Base-by-base conservation (phyloP, 805 yeast species). In the Saccharomycodes ludwigii region DNA sequence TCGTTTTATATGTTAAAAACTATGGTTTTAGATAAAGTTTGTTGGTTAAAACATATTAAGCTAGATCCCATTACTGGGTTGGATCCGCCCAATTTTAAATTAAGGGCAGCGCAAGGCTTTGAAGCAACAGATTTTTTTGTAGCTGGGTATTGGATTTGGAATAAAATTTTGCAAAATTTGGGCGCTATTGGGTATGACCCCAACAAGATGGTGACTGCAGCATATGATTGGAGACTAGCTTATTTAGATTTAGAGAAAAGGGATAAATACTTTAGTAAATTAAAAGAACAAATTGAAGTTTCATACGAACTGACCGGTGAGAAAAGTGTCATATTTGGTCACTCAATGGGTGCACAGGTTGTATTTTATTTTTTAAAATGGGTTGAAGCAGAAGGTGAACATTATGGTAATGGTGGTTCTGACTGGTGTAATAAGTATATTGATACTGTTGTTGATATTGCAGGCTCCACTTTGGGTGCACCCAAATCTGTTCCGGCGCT, bases 141-240 rank as follows among this genome's bases (percentile, higher is more conserved):
- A 55, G 82, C 96, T 3, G 98, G 98, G 0, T 91, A 91, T 54
- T 91, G 98, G 98, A 83, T 91, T 46, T 91, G 98, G 98, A 84
- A 83, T 52, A 91, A 91, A 52, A 72, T 91, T 32, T 63, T 91
- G n/a, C 95, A 88, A 54, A 91, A 91, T 47, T 61, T 91, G 41
- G 94, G 95, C 3, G 96, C 83, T 1, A 71, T 91, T 38, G 95
- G 96, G 0, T 91, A 91, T 56, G 94, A 83, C 29, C 88, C 95
- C 2, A 78, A 83, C 43, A 82, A 70, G 46, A 85, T 91, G 96
- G 50, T 68, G 19, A 76, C 86, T 33, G 98, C 97, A 1, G 68
- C 95, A 1, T 91, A 91, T 54, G 98, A 91, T 54, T 91, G 98
- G 98, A 71, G 98, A 49, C 66, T 91, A 42, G 78, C 94, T 1